A percentile compares a stretch with the other conserved stretches of the same genome.
These are phyloP conservation scores for Sugiyamaella qingdaonensis DNA, from an alignment of 805 yeast genomes.

Conservation along the genomic window DNA sequence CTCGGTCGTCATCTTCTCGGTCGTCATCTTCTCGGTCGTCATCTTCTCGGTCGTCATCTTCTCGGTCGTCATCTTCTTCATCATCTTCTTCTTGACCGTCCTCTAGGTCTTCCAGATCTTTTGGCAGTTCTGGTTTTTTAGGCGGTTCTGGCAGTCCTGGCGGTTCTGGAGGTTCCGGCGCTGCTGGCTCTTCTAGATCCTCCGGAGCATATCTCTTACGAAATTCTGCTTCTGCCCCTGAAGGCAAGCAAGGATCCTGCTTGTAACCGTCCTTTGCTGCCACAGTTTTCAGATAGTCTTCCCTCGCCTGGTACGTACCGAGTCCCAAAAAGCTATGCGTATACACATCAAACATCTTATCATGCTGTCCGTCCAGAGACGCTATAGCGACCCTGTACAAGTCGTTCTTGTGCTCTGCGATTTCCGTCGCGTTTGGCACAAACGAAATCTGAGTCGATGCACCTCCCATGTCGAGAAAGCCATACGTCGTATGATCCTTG, in stretches of 20 bases:
- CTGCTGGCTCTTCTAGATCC: constrained; percentile 9
- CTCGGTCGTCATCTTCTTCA: constrained; percentile 17
- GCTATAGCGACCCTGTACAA: constrained; percentile 60
- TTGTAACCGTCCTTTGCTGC: constrained; percentile 29
- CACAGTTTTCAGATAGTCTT: constrained; percentile 48
- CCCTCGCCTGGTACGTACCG: constrained; percentile 93
- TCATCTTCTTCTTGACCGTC: constrained; percentile 8
- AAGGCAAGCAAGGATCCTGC: constrained; percentile 79
- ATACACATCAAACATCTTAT: constrained; percentile 65
- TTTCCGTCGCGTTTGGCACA: constrained; percentile 66
- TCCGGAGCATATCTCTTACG: constrained; percentile 15
- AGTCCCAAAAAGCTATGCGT: constrained; percentile 96
- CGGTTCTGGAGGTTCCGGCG: too few species aligned
- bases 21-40: constrained; percentile 6
- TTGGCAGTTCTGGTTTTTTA: constrained; percentile 7
- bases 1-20: constrained; percentile 10
- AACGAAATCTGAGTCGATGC: constrained; percentile 96
- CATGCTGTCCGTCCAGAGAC: constrained; percentile 45
- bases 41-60: constrained; percentile 11
- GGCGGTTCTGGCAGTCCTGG: too few species aligned
- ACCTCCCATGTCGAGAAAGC: constrained; percentile 99
- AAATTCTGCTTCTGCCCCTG: constrained; percentile 42
- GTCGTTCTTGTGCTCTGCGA: constrained; percentile 64
- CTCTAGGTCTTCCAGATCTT: constrained; percentile 7
- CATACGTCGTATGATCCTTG: constrained; percentile 50